Evolutionary conservation across 116 monocot genomes (phyloP), one percentile per base, ranked within the genome.

Genomic region (Papilionanthe hybrid): DNA sequence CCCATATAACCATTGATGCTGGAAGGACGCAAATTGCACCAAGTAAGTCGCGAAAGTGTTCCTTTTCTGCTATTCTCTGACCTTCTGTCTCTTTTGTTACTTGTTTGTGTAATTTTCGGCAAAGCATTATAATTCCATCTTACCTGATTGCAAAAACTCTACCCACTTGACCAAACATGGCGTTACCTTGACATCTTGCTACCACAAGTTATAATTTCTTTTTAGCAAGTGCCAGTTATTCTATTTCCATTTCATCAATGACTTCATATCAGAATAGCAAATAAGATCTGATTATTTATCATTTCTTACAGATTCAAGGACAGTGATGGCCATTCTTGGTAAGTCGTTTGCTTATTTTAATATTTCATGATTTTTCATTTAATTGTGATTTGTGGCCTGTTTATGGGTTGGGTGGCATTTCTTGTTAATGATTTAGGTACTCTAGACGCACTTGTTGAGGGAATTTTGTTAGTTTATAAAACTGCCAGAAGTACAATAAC

Each of bases 1-100:
- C 86, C 4, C 95, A 99, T 82, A 82, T 95, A 82, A 93, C 94
- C 17, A 86, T 99, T 80, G 99, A 99, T 93, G 99, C 99, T 32
- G 99, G 99, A 56, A 90, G 95, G 77, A 99, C 99, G 63, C 99
- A 99, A 78, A 99, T 95, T 89, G 99, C 99, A 77, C 99, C 99
- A 57, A 99, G 97, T 97, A 77, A 91, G 90, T 87, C 78, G 37
- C 20, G 80, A 37, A 19, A 42, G 45, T 25, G 49, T 75, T 37
- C 77, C 71, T 3, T 60, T 69, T n/a, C 10, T 15, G 37, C 69
- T 69, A 9, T 17, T 69, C 69, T 69, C 32, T 69, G 32, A 32
- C 32, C 32, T 69, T 68, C 23, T 4, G 69, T 15, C 56, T 45
- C 10, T 45, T 45, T 10, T 45, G 45, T 5, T 7, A 45, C 10